Evolutionary conservation across 192 early-diverging fungal genomes (phyloP).

Genomic region (Rhizophagus sp.): DNA sequence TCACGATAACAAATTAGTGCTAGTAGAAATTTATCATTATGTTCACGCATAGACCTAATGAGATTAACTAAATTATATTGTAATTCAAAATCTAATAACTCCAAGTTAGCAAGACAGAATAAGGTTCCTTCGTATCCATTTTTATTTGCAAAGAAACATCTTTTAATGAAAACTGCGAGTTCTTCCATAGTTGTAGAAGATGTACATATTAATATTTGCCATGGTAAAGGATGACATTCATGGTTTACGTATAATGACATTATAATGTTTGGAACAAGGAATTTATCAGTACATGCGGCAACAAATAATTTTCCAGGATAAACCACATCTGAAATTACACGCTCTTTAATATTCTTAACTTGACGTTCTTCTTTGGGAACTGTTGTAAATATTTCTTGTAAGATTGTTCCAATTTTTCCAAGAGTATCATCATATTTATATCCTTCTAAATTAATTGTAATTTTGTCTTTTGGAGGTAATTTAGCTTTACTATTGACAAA

Average conservation of each 20-base stretch:
- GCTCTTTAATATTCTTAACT: neutral
- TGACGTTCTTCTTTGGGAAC: neutral
- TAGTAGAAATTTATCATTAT: neutral
- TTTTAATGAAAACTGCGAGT: constrained; percentile 22
- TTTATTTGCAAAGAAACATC: constrained; percentile 30
- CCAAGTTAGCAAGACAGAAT: constrained; percentile 34
- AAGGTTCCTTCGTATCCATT: constrained; percentile 16
- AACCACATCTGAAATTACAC: constrained; percentile 8
- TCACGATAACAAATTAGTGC: constrained; percentile 29
- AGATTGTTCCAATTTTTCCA: neutral
- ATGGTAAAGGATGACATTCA: constrained; percentile 25
- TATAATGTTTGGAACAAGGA: constrained; percentile 30
- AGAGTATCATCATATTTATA: neutral
- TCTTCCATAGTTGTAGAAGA: constrained; percentile 31
- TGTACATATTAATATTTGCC: constrained; percentile 29
- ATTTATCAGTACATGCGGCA: constrained; percentile 29
- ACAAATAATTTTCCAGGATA: constrained; percentile 26
- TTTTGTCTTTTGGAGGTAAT: neutral
- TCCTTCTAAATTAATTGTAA: neutral
- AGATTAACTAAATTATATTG: constrained; percentile 30
- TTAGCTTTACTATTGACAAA: neutral
- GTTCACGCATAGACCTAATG: neutral
- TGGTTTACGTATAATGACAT: constrained; percentile 30
- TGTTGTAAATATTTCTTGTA: constrained; percentile 6
- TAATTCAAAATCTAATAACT: constrained; percentile 29